Conservation (phyloP, 345 rosid species). For the Brassica cretica region DNA sequence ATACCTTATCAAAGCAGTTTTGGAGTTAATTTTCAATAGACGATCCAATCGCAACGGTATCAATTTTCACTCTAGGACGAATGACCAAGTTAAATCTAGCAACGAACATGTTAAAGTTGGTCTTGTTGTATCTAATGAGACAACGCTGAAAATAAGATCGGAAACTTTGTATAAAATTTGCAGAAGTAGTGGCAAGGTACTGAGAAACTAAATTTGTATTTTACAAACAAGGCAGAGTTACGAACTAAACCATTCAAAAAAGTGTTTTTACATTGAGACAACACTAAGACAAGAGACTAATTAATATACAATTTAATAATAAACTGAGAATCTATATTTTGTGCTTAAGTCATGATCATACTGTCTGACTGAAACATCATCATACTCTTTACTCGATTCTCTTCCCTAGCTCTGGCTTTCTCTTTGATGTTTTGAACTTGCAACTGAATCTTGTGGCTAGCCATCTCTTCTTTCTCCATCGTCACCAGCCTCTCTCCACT, state of each 20-base stretch:
- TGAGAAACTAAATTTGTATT: not conserved
- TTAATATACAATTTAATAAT: not conserved
- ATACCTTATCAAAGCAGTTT: no score
- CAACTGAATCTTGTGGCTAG: constrained; percentile 18
- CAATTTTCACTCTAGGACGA: no score
- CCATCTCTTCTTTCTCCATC: constrained; percentile 30
- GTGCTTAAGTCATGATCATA: not conserved
- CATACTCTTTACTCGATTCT: constrained; percentile 4
- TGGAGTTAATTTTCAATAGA: no score
- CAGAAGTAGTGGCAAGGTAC: not conserved
- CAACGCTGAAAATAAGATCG: no score
- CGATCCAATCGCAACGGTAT: no score
- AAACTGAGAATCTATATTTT: not conserved
- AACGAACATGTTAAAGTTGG: no score
- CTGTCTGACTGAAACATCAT: not conserved
- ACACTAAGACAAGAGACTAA: not conserved
- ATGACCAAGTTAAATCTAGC: no score
- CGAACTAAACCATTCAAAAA: not conserved
- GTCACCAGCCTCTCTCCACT: constrained; percentile 20
- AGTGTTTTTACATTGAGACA: not conserved
- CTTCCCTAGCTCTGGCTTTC: constrained; percentile 19
- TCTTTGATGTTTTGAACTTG: constrained; percentile 14
- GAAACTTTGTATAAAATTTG: no score
- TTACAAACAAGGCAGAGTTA: not conserved
- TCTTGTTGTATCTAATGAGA: no score